Evolutionary conservation across 2,329 filamentous ascomycete genomes (phyloP), one percentile per base, ranked within the genome.

Genomic region (Sclerotinia spermophila): DNA sequence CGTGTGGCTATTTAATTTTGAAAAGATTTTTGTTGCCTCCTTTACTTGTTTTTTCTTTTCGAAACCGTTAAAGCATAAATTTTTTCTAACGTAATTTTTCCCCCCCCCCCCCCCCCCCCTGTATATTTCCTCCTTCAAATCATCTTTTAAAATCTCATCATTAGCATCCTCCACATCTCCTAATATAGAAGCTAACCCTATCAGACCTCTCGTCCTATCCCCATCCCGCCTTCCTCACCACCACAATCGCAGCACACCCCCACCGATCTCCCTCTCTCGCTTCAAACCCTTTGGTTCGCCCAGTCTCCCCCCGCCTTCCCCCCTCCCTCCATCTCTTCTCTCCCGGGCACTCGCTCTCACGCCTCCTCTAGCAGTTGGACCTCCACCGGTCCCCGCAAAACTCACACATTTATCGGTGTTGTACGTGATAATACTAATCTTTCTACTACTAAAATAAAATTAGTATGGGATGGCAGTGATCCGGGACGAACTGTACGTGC

Each of bases 401-500:
- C 73, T 4, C 74, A 79, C 55, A 79, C 75, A n/a, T 74, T 80
- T 53, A 76, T 76, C 44, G 74, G 75, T 35, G 75, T 76, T 30
- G 74, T 81, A 51, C 78, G 78, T 51, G 77, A 79, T 75, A 78
- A 75, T 19, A 61, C 71, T 5, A 77, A 77, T 13, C 72, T 79
- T 33, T 77, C 76, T 11, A 77, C 76, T 15, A 80, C 79, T 5
- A 80, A 79, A 53, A 78, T 81, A 15, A 77, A 76, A 58, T 60
- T 82, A 35, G 76, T 75, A 6, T 82, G 80, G 81, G 79, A 81
- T 72, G 72, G 74, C 3, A 76, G 75, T 15, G 75, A 79, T 68
- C 78, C 80, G 4, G 69, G 68, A 11, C 53, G 73, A 42, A 81
- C 77, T 17, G 77, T 79, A 24, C 77, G 76, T 60, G 78, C 76